phyloP scores from a whole-genome alignment of 495 filamentous ascomycete species.

The Tirmania nivea region DNA sequence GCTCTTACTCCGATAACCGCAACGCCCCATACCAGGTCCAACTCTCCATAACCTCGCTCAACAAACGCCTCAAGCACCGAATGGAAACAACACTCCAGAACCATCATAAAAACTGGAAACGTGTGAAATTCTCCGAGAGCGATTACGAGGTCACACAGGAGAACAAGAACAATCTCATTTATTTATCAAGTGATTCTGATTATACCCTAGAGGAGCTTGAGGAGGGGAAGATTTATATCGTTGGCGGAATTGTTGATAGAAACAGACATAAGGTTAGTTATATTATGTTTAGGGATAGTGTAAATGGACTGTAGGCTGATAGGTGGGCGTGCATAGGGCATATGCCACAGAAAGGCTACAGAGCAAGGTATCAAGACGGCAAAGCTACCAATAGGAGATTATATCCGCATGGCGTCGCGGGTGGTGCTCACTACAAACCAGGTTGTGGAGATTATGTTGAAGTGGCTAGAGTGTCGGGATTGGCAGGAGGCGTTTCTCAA shows the following conservation, averaged over 20 bases:
- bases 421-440: constrained; percentile 80
- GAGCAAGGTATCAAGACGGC: constrained; percentile 62
- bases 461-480: constrained; percentile 69
- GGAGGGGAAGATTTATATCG: constrained; percentile 72
- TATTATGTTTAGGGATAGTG: not conserved
- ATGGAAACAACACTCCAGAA: constrained; percentile 52
- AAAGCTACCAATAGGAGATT: constrained; percentile 78
- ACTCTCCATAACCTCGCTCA: constrained; percentile 53
- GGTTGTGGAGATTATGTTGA: constrained; percentile 85
- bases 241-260: constrained; percentile 85
- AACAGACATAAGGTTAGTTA: constrained; percentile 53
- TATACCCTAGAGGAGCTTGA: constrained; percentile 59
- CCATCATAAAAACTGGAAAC: constrained; percentile 57
- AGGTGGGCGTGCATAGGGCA: constrained; percentile 22
- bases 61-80: constrained; percentile 49
- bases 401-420: constrained; percentile 67
- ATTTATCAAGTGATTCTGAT: constrained; percentile 69
- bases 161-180: constrained; percentile 39
- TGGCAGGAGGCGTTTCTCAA: constrained; percentile 78
- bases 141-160: constrained; percentile 10
- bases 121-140: constrained; percentile 41
- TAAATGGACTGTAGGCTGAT: too few species aligned
- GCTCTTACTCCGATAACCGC: constrained; percentile 72
- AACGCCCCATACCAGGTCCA: constrained; percentile 41
- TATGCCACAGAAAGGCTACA: constrained; percentile 67